Conservation (phyloP, 1,139 yeast genomes). For the Yamadazyma epiphylla region DNA sequence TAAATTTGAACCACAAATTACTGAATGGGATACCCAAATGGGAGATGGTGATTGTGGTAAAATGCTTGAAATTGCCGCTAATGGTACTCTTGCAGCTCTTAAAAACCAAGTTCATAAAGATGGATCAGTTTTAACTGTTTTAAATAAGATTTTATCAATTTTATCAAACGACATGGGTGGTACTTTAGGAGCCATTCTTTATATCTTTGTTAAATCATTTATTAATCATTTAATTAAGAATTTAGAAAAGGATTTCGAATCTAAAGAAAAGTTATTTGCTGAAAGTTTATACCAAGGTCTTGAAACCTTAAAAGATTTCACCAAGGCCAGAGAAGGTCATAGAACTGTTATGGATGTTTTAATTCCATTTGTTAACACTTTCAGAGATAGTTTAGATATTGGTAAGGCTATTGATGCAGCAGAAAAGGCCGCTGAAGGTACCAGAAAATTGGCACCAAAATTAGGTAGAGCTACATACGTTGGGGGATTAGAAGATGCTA, state of each 20-base stretch:
- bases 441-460: constrained; percentile 36
- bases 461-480: constrained; percentile 49
- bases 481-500: constrained; percentile 22
- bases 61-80: constrained; percentile 42
- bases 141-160: constrained; percentile 33
- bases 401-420: constrained; percentile 30
- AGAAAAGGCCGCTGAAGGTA: constrained; percentile 36
- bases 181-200: constrained; percentile 47
- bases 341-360: constrained; percentile 53
- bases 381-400: constrained; percentile 21
- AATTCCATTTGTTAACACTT: constrained; percentile 40
- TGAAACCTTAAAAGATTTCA: constrained; percentile 34
- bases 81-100: constrained; percentile 30
- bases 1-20: constrained; percentile 41
- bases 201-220: constrained; percentile 43
- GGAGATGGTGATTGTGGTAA: constrained; percentile 56
- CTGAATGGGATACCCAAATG: constrained; percentile 48
- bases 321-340: constrained; percentile 48
- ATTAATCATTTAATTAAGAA: constrained; percentile 25
- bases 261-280: constrained; percentile 21
- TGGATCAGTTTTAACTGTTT: constrained; percentile 20
- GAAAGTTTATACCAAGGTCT: constrained; percentile 26
- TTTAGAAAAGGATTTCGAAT: constrained; percentile 10
- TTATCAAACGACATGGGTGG: constrained; percentile 55
- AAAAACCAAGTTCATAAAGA: constrained; percentile 19